These are phyloP conservation scores for Erodium moschatum DNA, from an alignment of 441 rosid genomes.

Conservation along the genomic window DNA sequence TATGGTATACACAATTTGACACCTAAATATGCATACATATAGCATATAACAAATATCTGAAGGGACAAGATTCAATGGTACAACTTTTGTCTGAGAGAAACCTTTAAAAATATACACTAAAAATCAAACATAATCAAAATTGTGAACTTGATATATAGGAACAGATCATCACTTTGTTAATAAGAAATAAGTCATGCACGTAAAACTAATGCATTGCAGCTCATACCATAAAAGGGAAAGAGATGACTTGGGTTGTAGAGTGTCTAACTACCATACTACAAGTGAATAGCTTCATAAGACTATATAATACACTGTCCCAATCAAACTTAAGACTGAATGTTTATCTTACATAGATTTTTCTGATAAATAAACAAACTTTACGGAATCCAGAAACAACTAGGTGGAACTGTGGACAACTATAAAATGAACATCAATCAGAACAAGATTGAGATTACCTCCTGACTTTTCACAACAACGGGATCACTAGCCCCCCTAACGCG, in stretches of 20 bases:
- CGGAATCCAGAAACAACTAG: neutral
- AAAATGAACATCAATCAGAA: neutral
- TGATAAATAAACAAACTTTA: neutral
- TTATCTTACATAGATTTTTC: too few relatives aligned
- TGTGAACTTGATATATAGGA: neutral
- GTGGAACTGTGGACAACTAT: neutral
- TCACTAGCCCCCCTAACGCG: constrained; percentile 59
- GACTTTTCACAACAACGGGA: constrained; percentile 77
- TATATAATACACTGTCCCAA: neutral
- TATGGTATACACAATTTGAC: constrained; percentile 1
- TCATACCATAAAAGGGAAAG: neutral
- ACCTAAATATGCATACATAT: neutral
- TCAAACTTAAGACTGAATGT: neutral
- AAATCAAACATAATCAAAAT: neutral
- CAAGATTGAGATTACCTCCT: constrained; percentile 48
- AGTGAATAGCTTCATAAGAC: neutral
- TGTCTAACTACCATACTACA: neutral
- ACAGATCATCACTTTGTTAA: neutral
- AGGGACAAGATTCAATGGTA: neutral
- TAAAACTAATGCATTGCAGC: neutral
- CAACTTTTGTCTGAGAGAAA: neutral
- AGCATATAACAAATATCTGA: neutral
- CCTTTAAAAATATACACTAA: neutral
- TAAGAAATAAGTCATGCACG: neutral
- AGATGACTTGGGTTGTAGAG: neutral